Evolutionary conservation across 2,329 filamentous ascomycete genomes (phyloP), one percentile per base, ranked within the genome.

Genomic region (Fonsecaea erecta): DNA sequence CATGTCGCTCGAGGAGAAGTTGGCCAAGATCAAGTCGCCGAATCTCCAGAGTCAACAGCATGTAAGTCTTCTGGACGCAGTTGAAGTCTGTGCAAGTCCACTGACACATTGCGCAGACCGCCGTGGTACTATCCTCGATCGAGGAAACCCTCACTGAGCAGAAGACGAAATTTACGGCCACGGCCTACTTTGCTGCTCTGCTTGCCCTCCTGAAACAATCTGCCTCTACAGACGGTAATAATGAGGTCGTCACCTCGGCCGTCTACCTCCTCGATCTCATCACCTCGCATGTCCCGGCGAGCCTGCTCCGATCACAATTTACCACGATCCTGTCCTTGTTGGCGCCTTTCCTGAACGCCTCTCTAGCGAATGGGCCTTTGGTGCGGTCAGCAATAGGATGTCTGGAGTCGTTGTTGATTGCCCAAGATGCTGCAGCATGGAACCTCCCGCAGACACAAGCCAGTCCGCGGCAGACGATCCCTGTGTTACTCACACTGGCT

Each of bases 11-110:
- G 88, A 90, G 77, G 94, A 97, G 83, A 96, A 93, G 84, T 87
- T 99, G 77, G 91, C 94, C 82, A 97, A 96, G 86, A 97, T 98
- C 79, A 91, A 95, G 80, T 95, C 91, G 76, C 95, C 95, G 63
- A 97, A 96, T 80, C 87, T 97, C 74, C 92, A 98, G 79, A 97
- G 91, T 77, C 93, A 97, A 81, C 88, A 96, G 78, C 92, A 93
- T 86, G 93, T 95, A 82, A 72, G 82, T 77, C n/a, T 30, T 53
- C 28, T 43, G 14, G 34, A 30, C 54, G 66, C 35, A 67, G 3
- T 52, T 37, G 16, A 26, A 14, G 11, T 16, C 16, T 16, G 35
- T n/a, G 11, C 14, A 12, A n/a, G 7, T 40, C 54, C 28, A 60
- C 48, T 61, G 70, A 68, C 60, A 62, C 58, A n/a, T 14, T n/a